Percentiles rank a stretch among this genome's conserved stretches.
Conservation (phyloP, 2,329 filamentous ascomycete genomes). For the Huntiella savannae region DNA sequence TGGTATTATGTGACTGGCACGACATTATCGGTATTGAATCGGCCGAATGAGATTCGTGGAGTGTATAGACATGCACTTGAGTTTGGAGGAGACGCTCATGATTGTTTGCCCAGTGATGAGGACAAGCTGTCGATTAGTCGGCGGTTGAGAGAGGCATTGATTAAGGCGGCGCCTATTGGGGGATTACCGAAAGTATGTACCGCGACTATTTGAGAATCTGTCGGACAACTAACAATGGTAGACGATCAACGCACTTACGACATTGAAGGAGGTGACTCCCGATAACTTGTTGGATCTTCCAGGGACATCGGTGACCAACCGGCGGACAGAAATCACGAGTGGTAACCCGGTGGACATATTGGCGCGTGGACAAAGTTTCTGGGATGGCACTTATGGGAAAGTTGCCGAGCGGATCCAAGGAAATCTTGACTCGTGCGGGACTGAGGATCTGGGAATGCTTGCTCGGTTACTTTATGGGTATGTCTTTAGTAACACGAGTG, state of each 20-base stretch:
- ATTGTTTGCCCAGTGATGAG: conserved; percentile 15
- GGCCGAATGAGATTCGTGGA: conserved; percentile 27
- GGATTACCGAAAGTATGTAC: conserved; percentile 29
- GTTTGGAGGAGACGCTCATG: conserved; percentile 14
- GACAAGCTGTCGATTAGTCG: conserved; percentile 26
- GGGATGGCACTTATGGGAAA: conserved; percentile 30
- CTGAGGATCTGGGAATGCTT: conserved; percentile 28
- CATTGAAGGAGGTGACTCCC: conserved; percentile 26
- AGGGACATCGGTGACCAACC: conserved; percentile 20
- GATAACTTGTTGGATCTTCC: conserved; percentile 23
- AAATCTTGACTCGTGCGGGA: conserved; percentile 29
- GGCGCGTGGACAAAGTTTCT: conserved; percentile 26
- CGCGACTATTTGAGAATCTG: not conserved
- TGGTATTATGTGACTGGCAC: conserved; percentile 31
- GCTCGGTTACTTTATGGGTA: conserved; percentile 31
- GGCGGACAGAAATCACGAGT: conserved; percentile 21
- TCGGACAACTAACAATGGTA: conserved; percentile 12
- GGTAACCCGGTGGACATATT: conserved; percentile 20
- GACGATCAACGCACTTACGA: conserved; percentile 28
- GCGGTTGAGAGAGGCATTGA: conserved; percentile 28
- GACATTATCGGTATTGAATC: conserved; percentile 27
- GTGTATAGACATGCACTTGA: conserved; percentile 26
- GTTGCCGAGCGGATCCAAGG: conserved; percentile 27
- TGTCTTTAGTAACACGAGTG: conserved; percentile 26
- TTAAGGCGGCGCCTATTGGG: conserved; percentile 28